Evolutionary conservation across 257 asterid species (phyloP).

Genomic region (Lantana camara): DNA sequence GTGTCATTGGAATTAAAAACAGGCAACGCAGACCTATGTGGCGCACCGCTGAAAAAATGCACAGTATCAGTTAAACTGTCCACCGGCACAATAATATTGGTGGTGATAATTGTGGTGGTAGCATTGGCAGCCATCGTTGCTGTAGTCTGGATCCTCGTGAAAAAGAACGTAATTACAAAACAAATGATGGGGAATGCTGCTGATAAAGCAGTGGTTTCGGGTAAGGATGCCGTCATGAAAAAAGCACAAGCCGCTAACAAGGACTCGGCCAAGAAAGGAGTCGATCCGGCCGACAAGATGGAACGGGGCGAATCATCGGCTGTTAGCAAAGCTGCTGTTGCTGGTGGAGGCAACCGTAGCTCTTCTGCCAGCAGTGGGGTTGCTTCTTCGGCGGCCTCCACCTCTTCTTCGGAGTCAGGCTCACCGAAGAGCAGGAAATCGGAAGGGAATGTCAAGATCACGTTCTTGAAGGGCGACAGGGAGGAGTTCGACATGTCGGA

Average conservation of each 20-base stretch:
- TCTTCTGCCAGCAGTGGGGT: too few relatives aligned
- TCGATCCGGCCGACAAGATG: constrained; percentile 42
- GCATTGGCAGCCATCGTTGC: constrained; percentile 45
- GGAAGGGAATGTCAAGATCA: constrained; percentile 51
- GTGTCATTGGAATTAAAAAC: constrained; percentile 14
- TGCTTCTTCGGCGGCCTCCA: too few relatives aligned
- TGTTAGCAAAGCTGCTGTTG: too few relatives aligned
- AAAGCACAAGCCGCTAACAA: too few relatives aligned
- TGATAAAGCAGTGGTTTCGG: too few relatives aligned
- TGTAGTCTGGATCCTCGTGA: constrained; percentile 48
- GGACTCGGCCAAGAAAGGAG: background rate
- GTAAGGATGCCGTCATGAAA: too few relatives aligned
- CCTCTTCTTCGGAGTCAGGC: background rate
- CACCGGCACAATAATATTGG: constrained; percentile 31
- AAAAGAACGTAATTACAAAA: too few relatives aligned
- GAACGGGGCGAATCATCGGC: constrained; percentile 47
- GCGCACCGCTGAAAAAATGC: constrained; percentile 65
- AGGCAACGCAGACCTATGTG: constrained; percentile 77
- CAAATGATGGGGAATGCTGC: too few relatives aligned
- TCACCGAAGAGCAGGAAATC: constrained; percentile 43
- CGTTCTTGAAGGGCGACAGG: constrained; percentile 60
- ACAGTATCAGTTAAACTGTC: constrained; percentile 31
- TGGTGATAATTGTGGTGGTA: constrained; percentile 35
- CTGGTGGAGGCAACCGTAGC: too few relatives aligned
- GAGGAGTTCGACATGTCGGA: constrained; percentile 74